Conservation (phyloP, 768 basidiomycete genomes). For the Suillus americanus region DNA sequence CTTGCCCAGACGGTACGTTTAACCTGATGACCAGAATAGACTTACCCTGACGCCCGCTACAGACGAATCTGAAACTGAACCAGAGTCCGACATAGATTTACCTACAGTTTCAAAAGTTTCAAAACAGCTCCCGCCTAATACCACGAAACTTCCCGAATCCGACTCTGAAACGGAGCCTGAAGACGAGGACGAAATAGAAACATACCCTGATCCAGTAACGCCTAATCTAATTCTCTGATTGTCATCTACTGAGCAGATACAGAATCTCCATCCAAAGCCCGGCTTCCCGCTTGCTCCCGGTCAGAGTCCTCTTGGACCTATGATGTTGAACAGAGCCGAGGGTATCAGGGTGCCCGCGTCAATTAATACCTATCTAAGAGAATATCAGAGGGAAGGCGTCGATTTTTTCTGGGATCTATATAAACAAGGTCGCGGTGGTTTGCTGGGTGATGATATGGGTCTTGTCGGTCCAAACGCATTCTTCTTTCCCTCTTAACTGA, state of each 20-base stretch:
- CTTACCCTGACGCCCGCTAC: neutral
- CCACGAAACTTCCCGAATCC: slow-evolving; percentile 1
- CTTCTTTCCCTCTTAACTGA: slow-evolving; percentile 4
- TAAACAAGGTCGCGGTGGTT: slow-evolving; percentile 63
- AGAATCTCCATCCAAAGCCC: slow-evolving; percentile 51
- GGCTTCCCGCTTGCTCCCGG: slow-evolving; percentile 48
- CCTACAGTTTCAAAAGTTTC: slow-evolving; percentile 2
- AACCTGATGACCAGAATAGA: neutral
- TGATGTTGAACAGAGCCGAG: slow-evolving; percentile 49
- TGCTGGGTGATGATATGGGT: slow-evolving; percentile 98
- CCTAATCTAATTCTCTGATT: neutral
- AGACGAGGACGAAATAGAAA: slow-evolving; percentile 32
- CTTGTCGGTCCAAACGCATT: slow-evolving; percentile 41
- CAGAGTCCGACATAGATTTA: slow-evolving; percentile 37
- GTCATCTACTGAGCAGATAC: neutral
- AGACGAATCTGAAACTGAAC: slow-evolving; percentile 48
- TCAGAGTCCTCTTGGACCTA: slow-evolving; percentile 43
- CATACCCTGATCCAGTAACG: slow-evolving; percentile 26
- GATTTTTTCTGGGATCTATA: slow-evolving; percentile 79
- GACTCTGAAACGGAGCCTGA: slow-evolving; percentile 49
- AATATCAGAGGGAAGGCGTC: slow-evolving; percentile 88
- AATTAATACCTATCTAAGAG: slow-evolving; percentile 85
- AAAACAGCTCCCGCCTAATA: slow-evolving; percentile 2
- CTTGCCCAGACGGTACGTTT: slow-evolving; percentile 19
- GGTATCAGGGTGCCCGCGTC: slow-evolving; percentile 57